Percentiles rank a stretch among this genome's conserved stretches.
Evolutionary conservation across 75 land plant genomes (phyloP).

Genomic region (Picea sitchensis): DNA sequence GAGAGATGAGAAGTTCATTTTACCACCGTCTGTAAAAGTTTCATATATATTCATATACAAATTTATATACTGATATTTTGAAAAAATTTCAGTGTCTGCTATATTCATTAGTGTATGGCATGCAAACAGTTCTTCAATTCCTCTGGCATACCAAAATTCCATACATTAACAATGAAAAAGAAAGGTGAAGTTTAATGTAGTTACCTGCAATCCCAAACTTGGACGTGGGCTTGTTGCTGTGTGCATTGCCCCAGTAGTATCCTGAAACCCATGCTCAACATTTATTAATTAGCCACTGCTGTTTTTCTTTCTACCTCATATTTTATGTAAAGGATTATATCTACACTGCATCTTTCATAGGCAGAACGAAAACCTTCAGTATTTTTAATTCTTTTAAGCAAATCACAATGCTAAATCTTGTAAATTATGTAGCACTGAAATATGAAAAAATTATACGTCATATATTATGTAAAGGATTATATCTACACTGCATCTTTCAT

Average conservation of each 20-base stretch:
- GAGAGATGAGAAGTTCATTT: too few species aligned
- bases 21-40: too few species aligned
- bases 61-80: too few species aligned
- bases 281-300: not conserved
- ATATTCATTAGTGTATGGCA: not conserved
- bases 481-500: too few species aligned
- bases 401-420: too few species aligned
- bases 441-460: too few species aligned
- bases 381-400: not conserved
- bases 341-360: not conserved
- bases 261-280: not conserved
- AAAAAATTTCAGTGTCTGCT: not conserved
- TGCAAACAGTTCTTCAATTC: not conserved
- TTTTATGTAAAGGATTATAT: not conserved
- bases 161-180: not conserved
- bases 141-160: not conserved
- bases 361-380: not conserved
- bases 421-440: too few species aligned
- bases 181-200: not conserved
- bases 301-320: not conserved
- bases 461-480: too few species aligned
- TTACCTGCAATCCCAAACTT: constrained; percentile 4
- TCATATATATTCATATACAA: too few species aligned
- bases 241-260: not conserved
- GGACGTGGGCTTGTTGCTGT: not conserved